Evolutionary conservation across 108 stramenopile species (phyloP), one percentile per base, ranked within the genome.

Genomic region (Ochromonas danica): DNA sequence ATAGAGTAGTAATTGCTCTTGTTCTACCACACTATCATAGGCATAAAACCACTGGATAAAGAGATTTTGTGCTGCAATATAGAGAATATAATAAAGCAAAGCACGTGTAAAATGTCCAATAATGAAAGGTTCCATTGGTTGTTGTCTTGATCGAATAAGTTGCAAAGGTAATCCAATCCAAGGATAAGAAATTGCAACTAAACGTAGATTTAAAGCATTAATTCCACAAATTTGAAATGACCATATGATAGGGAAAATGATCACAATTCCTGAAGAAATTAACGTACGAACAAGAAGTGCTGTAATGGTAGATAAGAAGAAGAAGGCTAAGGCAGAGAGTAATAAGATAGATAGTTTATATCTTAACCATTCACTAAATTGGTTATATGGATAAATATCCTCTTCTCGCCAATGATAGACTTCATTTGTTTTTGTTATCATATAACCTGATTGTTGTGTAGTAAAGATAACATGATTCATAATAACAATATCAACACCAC

Each of bases 91-190:
- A 60, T 75, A 75, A 28, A 75, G 6, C 3, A 75, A 3, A 6
- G 38, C 31, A 6, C 72, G 14, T 6, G 72, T 33, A 36, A 75
- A 27, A 60, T 75, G 72, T 10, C 14, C 43, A 6, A 27, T 27
- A 38, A 75, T 27, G 38, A 75, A 75, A 27, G 72, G 72, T 33
- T 30, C 3, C 36, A 41, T 3, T 28, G 72, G 38, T 6, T 75
- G 72, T 35, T 36, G 3, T 33, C 31, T 33, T 31, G 72, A 3
- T 41, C 72, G 72, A 27, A 75, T 45, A 3, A 36, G 3, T 75
- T 75, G n/a, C 43, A 75, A 42, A 6, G 72, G 72, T 35, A 33
- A 27, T 10, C 72, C 72, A 45, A 75, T 45, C 72, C 72, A 75
- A 14, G 72, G 72, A 75, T 75, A 75, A 38, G 72, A 75, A 27